Base-by-base conservation (phyloP, 2,329 filamentous ascomycete genomes). In the Mollisiaceae sp. region DNA sequence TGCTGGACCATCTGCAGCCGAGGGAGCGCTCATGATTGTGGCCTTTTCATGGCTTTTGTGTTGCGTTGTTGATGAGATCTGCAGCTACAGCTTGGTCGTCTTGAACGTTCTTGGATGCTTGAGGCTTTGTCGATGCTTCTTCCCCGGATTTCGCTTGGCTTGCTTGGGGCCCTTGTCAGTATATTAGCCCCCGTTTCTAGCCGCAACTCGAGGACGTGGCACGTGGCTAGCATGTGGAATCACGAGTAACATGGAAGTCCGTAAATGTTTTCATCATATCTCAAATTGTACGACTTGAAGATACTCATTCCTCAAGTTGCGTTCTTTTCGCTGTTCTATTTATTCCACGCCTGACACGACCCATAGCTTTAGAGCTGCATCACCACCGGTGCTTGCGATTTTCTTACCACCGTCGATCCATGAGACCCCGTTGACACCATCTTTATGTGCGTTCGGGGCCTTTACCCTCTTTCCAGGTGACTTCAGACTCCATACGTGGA, bases 291-390 rank as follows among this genome's bases (percentile, higher is more conserved):
- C n/a, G n/a, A 35, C 35, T 55, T 38, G 52, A 55, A 22, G 27
- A 20, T 27, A 22, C 3, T 36, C 35, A 38, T 35, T 35, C n/a
- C 3, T 18, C 55, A 57, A 22, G n/a, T 39, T 39, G 55, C 14
- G 55, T 12, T 57, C 24, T 36, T 57, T 57, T 35, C 32, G 18
- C 39, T 39, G 12, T 18, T 62, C 27, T 54, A 63, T 68, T 67
- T 77, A 85, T 71, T 81, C 79, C 73, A 90, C 73, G 0, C 83
- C 85, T 62, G 84, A 81, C 4, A 92, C 85, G 68, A 80, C 84
- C 95, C 95, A 99, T 59, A 94, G 84, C 83, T 98, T 99, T 57
- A 99, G 86, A 0, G 92, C 90, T 39, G 92, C 94, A 83, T 99
- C 95, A 12, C 89, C 91, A 55, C 95, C 95, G 4, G 88, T 87